Percentiles rank a stretch among this genome's conserved stretches.
These are phyloP conservation scores for Hibiscus trionum DNA, from an alignment of 345 rosid species.

Conservation along the genomic window DNA sequence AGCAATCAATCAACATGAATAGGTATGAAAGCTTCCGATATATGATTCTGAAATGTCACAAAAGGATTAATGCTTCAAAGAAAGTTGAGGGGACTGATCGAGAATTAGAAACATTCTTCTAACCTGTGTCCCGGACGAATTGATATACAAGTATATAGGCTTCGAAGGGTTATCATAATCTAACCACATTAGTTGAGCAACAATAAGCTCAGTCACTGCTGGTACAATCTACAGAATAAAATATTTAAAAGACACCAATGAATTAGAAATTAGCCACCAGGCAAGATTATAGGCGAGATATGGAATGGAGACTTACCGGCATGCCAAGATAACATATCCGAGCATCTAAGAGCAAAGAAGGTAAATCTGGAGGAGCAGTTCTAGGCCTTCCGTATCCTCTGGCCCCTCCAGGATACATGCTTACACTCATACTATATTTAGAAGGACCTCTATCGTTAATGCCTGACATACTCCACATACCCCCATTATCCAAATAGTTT, in stretches of 20 bases:
- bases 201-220: constrained; percentile 79
- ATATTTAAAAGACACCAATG: background rate
- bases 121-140: constrained; percentile 87
- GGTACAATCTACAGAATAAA: constrained; percentile 61
- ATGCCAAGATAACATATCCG: constrained; percentile 76
- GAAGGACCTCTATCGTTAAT: constrained; percentile 34
- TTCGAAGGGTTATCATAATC: constrained; percentile 57
- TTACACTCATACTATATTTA: constrained; percentile 63
- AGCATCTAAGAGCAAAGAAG: constrained; percentile 84
- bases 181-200: constrained; percentile 82
- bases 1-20: constrained; percentile 10
- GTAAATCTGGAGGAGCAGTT: constrained; percentile 86
- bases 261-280: background rate
- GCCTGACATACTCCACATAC: constrained; percentile 53
- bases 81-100: background rate
- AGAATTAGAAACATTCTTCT: constrained; percentile 8
- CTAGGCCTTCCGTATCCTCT: constrained; percentile 48
- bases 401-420: constrained; percentile 67
- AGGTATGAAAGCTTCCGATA: background rate
- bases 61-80: background rate
- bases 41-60: background rate
- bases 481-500: constrained; percentile 55
- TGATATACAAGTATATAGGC: constrained; percentile 77
- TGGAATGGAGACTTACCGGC: constrained; percentile 51
- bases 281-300: background rate